Evolutionary conservation across 129 eudicot genomes (phyloP).

Genomic region (Deinandra increscens): DNA sequence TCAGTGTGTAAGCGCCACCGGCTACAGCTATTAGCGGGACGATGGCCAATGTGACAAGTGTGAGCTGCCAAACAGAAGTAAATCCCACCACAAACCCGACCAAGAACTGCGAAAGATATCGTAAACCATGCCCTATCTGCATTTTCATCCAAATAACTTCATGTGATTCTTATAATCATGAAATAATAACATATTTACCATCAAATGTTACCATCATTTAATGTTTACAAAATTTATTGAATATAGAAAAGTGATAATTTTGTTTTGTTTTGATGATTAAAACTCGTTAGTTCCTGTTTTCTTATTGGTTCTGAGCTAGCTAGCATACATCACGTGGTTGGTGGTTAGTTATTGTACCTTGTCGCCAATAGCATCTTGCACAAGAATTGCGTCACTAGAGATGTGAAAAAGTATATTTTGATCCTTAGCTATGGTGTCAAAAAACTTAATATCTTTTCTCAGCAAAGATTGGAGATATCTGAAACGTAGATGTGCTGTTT

Average conservation of each 20-base stretch:
- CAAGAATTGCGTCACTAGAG: slow-evolving; percentile 75
- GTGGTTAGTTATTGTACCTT: slow-evolving; percentile 44
- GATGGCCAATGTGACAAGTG: slow-evolving; percentile 71
- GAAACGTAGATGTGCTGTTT: slow-evolving; percentile 64
- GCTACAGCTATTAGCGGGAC: slow-evolving; percentile 81
- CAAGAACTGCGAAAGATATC: slow-evolving; percentile 69
- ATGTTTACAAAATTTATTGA: too few species aligned
- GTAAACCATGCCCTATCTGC: slow-evolving; percentile 74
- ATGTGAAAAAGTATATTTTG: slow-evolving; percentile 57
- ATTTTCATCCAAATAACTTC: slow-evolving; percentile 15
- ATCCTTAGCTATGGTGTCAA: slow-evolving; percentile 68
- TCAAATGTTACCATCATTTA: too few species aligned
- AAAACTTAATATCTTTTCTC: slow-evolving; percentile 60
- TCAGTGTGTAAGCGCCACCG: slow-evolving; percentile 70
- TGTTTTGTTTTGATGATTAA: too few species aligned
- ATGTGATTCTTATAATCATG: background rate
- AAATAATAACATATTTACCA: too few species aligned
- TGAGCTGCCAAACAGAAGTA: slow-evolving; percentile 73
- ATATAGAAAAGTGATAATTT: too few species aligned
- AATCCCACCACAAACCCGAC: slow-evolving; percentile 73
- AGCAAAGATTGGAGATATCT: slow-evolving; percentile 65
- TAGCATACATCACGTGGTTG: too few species aligned
- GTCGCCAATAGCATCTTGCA: slow-evolving; percentile 90
- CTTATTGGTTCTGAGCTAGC: too few species aligned
- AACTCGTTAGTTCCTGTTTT: too few species aligned